Evolutionary conservation across 2,329 filamentous ascomycete species (phyloP).

Genomic region (Metarhizium rileyi): DNA sequence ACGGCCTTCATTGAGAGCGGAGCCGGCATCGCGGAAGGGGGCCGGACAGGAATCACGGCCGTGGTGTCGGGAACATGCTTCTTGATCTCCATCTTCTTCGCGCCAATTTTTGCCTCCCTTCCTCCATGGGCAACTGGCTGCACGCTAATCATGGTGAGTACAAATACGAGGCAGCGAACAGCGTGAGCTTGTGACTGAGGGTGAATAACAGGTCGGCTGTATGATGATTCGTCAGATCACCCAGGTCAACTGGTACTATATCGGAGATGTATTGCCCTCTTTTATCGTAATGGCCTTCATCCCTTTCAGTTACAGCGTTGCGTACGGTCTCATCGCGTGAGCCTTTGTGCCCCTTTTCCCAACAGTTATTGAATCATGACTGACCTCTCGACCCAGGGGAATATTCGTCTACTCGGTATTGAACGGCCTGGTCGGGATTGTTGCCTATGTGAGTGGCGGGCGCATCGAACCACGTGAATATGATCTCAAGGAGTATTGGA

Average conservation of each 20-base stretch:
- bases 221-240: constrained; percentile 70
- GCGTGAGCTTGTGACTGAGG: background rate
- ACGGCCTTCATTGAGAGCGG: constrained; percentile 70
- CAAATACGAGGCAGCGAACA: background rate
- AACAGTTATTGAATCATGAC: background rate
- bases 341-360: constrained; percentile 16
- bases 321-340: constrained; percentile 65
- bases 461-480: constrained; percentile 39
- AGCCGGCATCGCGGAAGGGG: constrained; percentile 66
- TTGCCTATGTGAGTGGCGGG: constrained; percentile 33
- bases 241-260: constrained; percentile 67
- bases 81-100: constrained; percentile 63
- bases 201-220: constrained; percentile 48
- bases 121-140: constrained; percentile 71
- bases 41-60: constrained; percentile 62
- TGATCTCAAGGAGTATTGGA: constrained; percentile 46
- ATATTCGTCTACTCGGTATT: constrained; percentile 44
- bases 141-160: constrained; percentile 54
- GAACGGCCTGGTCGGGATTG: constrained; percentile 36
- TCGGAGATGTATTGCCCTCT: constrained; percentile 65
- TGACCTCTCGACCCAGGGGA: constrained; percentile 25
- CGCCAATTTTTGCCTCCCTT: constrained; percentile 66
- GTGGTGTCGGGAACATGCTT: constrained; percentile 62
- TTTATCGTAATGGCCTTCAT: constrained; percentile 68
- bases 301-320: constrained; percentile 70